Conservation (phyloP, 371 early-diverging fungal species). For the Cokeromyces recurvatus region DNA sequence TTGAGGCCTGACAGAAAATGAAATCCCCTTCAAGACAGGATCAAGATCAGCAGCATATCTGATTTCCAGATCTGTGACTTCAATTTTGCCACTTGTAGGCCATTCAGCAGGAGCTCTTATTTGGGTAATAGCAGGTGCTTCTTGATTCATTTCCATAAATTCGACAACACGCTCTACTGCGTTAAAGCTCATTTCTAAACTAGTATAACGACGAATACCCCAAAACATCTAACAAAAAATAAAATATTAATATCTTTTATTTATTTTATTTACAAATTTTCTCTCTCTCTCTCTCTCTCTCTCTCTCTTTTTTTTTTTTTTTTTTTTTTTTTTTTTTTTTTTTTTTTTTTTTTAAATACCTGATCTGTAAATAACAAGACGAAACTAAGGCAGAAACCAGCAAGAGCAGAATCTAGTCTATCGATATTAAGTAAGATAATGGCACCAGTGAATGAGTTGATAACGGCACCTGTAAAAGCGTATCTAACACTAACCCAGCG, state of each 20-base stretch:
- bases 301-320: too few relatives aligned
- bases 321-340: too few relatives aligned
- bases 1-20: constrained; percentile 41
- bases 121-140: constrained; percentile 56
- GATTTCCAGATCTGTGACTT: constrained; percentile 51
- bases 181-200: constrained; percentile 79
- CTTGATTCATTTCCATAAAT: constrained; percentile 72
- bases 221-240: constrained; percentile 58
- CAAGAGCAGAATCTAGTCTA: constrained; percentile 59
- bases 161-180: constrained; percentile 83
- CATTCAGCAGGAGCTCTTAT: constrained; percentile 56
- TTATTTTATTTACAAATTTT: too few relatives aligned
- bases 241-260: too few relatives aligned
- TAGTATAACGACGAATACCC: constrained; percentile 65
- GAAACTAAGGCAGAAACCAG: constrained; percentile 73
- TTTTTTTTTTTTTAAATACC: constrained; percentile 10
- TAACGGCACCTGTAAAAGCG: constrained; percentile 58
- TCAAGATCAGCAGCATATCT: constrained; percentile 58
- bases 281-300: too few relatives aligned
- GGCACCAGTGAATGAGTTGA: constrained; percentile 56
- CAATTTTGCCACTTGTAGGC: constrained; percentile 63
- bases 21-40: constrained; percentile 53
- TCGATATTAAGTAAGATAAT: constrained; percentile 39
- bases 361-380: constrained; percentile 43
- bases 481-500: constrained; percentile 78